Evolutionary conservation across 1,284 basidiomycete species (phyloP).

Genomic region (Marasmius tenuissimus): DNA sequence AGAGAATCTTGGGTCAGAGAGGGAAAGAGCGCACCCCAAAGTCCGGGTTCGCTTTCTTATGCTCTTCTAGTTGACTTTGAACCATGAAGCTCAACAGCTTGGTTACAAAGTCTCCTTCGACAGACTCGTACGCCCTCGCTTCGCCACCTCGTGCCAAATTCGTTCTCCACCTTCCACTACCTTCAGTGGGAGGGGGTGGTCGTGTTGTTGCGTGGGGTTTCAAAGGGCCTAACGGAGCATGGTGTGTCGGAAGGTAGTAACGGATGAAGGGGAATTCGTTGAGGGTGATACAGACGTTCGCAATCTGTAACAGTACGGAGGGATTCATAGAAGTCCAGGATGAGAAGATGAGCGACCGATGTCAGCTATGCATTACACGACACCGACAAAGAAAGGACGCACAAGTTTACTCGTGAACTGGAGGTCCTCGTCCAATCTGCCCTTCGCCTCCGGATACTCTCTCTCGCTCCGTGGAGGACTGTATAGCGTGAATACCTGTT

Average conservation of each 20-base stretch:
- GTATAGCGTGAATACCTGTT: slow-evolving; percentile 84
- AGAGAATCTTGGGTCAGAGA: neutral
- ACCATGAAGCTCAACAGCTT: slow-evolving; percentile 83
- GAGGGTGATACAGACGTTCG: slow-evolving; percentile 89
- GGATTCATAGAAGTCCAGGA: neutral
- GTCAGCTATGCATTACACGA: neutral
- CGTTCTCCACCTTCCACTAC: slow-evolving; percentile 67
- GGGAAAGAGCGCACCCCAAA: slow-evolving; percentile 63
- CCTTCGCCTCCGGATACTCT: slow-evolving; percentile 58
- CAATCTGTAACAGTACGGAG: slow-evolving; percentile 52
- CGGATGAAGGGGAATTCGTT: slow-evolving; percentile 95
- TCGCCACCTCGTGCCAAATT: slow-evolving; percentile 69
- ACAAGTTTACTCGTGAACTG: slow-evolving; percentile 72
- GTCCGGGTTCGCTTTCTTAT: slow-evolving; percentile 82
- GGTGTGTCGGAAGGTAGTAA: slow-evolving; percentile 87
- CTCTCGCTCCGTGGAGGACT: slow-evolving; percentile 75
- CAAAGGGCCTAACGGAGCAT: slow-evolving; percentile 85
- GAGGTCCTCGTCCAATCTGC: slow-evolving; percentile 82
- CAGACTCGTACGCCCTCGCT: slow-evolving; percentile 63
- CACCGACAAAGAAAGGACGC: slow-evolving; percentile 22
- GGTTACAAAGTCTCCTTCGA: slow-evolving; percentile 71
- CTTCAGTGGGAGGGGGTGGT: slow-evolving; percentile 62
- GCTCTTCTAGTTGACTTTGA: slow-evolving; percentile 80
- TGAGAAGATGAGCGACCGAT: too few relatives aligned
- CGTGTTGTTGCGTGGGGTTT: slow-evolving; percentile 62